These are phyloP conservation scores for Venturia asperata DNA, from an alignment of 2,329 filamentous ascomycete species.

Conservation along the genomic window DNA sequence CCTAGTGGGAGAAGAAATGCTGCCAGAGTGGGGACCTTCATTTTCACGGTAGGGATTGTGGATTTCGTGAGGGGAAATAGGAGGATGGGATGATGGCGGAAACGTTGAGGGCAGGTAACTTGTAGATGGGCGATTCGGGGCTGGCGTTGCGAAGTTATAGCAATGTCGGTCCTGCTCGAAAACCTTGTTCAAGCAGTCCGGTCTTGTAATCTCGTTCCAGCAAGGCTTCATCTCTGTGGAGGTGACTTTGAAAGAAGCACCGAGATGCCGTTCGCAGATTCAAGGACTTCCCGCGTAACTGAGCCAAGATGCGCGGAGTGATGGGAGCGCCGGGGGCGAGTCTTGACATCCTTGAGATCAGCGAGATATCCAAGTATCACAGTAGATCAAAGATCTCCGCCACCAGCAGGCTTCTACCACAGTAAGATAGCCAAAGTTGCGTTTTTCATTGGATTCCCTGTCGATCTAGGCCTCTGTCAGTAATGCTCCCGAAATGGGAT, in stretches of 20 bases:
- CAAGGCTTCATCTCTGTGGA: not conserved
- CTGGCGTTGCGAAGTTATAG: not conserved
- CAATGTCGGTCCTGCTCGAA: not conserved
- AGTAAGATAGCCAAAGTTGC: not conserved
- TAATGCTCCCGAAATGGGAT: too few species aligned
- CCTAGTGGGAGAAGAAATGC: not conserved
- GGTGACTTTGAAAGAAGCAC: not conserved
- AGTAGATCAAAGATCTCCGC: not conserved
- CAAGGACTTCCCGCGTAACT: not conserved
- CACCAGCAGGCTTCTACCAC: not conserved
- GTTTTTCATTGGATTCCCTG: too few species aligned
- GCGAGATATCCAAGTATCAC: too few species aligned
- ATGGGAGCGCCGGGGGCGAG: not conserved
- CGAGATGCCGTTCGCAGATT: not conserved
- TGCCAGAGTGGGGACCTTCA: not conserved
- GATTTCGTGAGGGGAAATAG: not conserved
- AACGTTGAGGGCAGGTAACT: not conserved
- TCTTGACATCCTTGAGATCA: not conserved
- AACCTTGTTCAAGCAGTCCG: not conserved
- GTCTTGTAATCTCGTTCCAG: not conserved
- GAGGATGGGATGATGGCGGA: not conserved
- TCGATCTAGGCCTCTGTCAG: too few species aligned
- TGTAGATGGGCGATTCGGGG: too few species aligned
- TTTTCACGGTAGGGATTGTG: not conserved
- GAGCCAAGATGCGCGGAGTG: not conserved